These are phyloP conservation scores for Vigna angularis DNA, from an alignment of 306 rosid genomes.

Conservation along the genomic window DNA sequence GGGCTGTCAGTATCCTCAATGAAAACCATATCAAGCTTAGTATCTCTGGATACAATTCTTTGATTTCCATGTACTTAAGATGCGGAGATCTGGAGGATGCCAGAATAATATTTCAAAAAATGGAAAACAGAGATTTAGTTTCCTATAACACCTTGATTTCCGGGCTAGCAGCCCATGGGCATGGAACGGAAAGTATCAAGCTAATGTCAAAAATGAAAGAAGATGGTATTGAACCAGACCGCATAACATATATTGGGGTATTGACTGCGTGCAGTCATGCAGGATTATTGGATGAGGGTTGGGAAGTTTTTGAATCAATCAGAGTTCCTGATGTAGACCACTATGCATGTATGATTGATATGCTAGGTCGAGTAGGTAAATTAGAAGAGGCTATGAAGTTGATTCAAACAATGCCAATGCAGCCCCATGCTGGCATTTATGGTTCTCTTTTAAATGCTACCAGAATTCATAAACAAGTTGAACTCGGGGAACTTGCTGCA, in stretches of 20 bases:
- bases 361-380: conserved; percentile 70
- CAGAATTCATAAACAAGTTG: conserved; percentile 60
- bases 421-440: conserved; percentile 74
- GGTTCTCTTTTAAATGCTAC: conserved; percentile 74
- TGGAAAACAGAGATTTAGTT: conserved; percentile 62
- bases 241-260: conserved; percentile 58
- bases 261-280: conserved; percentile 77
- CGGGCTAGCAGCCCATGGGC: conserved; percentile 72
- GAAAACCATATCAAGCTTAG: conserved; percentile 56
- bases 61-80: conserved; percentile 72
- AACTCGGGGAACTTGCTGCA: conserved; percentile 71
- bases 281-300: conserved; percentile 65
- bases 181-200: conserved; percentile 63
- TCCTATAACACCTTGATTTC: conserved; percentile 71
- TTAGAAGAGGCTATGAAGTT: conserved; percentile 64
- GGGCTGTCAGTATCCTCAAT: conserved; percentile 56
- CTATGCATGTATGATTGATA: conserved; percentile 75
- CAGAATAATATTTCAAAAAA: conserved; percentile 55
- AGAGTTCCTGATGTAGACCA: conserved; percentile 67
- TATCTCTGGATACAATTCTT: conserved; percentile 63
- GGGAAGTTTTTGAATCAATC: conserved; percentile 63
- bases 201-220: conserved; percentile 60
- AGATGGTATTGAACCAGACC: conserved; percentile 65
- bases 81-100: conserved; percentile 71
- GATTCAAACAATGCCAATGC: conserved; percentile 65